A percentile compares a stretch with the other conserved stretches of the same genome.
Evolutionary conservation across 768 basidiomycete genomes (phyloP).

Genomic region (Exsudoporus frostii): DNA sequence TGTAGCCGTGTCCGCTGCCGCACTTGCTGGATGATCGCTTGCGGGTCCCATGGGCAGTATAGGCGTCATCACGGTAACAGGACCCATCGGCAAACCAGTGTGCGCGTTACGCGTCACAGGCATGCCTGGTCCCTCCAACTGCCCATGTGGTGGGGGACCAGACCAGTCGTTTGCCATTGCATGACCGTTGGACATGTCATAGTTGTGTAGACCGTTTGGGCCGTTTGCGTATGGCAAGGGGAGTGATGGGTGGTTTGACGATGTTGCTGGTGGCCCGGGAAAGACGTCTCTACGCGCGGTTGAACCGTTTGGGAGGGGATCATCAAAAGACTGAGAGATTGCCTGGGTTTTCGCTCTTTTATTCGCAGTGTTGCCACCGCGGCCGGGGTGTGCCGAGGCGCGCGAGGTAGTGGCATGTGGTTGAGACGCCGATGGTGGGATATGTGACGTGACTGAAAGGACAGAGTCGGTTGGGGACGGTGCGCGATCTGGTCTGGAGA

Average conservation of each 20-base stretch:
- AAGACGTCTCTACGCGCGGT: conserved; percentile 41
- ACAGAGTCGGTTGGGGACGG: conserved; percentile 73
- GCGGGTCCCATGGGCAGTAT: conserved; percentile 24
- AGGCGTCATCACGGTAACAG: conserved; percentile 24
- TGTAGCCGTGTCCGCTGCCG: conserved; percentile 38
- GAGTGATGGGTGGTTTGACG: conserved; percentile 52
- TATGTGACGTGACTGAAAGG: conserved; percentile 67
- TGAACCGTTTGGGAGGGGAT: conserved; percentile 40
- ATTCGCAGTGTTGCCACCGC: conserved; percentile 30
- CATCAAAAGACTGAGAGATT: conserved; percentile 38
- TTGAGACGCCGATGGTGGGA: conserved; percentile 39
- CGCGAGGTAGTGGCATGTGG: conserved; percentile 27
- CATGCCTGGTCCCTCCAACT: conserved; percentile 77
- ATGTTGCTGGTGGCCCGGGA: conserved; percentile 49
- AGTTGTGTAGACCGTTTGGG: conserved; percentile 37
- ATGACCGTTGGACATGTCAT: conserved; percentile 37
- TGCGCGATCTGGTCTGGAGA: conserved; percentile 55
- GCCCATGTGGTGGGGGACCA: conserved; percentile 46
- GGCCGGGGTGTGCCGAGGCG: conserved; percentile 30
- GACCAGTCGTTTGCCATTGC: conserved; percentile 46
- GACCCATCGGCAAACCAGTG: conserved; percentile 20
- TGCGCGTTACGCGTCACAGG: conserved; percentile 52
- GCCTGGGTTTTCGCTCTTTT: conserved; percentile 44
- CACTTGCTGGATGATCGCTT: conserved; percentile 34
- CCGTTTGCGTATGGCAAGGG: conserved; percentile 41